Evolutionary conservation across 345 rosid species (phyloP), one percentile per base, ranked within the genome.

Genomic region (Garcia nutans): DNA sequence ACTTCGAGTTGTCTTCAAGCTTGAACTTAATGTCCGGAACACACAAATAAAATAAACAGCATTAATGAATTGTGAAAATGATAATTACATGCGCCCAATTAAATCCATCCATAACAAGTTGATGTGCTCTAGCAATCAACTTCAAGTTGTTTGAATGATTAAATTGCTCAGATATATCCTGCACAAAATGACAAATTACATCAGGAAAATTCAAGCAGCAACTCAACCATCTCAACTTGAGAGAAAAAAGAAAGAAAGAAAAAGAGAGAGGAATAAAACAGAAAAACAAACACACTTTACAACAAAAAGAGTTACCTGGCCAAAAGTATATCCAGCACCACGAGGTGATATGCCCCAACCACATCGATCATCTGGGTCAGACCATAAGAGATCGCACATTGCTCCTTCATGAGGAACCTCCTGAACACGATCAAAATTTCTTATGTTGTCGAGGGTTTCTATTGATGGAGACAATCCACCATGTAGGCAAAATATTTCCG

Each of bases 381-480:
- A 92, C 98, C 98, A 94, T 74, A 94, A 81, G 22, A 94, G 93
- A 85, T 94, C 98, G 77, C 98, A 94, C 97, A 94, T 92, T 26
- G 98, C 97, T 74, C 98, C 98, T 81, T 94, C 98, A 73, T 94
- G 98, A 42, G 98, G 98, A 78, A 94, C 97, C 86, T 94, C 97
- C 87, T 91, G 97, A 79, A 91, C 93, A 54, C 98, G 90, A 73
- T 94, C 97, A 80, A 94, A 92, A 77, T 91, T 92, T 22, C 98
- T 90, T 60, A 94, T 92, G 81, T 89, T 89, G 84, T 92, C 97
- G 41, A 94, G 93, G 73, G 97, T 92, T 82, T 92, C 97, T 70
- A 94, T 88, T n/a, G 97, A 91, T 15, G 97, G 97, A 45, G 98
- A 94, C 76, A 94, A 77, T 50, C 98, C 98, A 86, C 97, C 96